Conservation (phyloP, 352 stramenopile species). For the Thraustochytrium sp. region DNA sequence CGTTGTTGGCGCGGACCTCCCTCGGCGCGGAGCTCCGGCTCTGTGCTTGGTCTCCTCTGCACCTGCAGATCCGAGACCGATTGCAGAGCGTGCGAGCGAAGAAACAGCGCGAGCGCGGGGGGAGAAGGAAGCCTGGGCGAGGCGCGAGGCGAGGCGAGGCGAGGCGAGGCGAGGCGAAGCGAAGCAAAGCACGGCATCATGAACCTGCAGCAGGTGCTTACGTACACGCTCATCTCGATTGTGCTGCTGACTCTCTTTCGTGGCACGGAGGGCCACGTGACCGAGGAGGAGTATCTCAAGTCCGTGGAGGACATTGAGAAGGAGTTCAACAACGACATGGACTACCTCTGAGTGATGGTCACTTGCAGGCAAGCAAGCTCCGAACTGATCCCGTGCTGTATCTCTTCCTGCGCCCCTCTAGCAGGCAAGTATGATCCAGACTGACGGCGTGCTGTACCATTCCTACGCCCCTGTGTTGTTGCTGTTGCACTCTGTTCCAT, state of each 20-base stretch:
- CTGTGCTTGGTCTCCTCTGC: background rate
- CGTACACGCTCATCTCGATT: background rate
- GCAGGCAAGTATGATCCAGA: background rate
- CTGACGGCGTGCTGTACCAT: background rate
- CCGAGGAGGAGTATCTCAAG: constrained; percentile 6
- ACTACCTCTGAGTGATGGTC: constrained; percentile 4
- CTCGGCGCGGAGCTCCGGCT: too few relatives aligned
- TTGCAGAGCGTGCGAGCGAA: background rate
- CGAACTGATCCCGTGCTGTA: too few relatives aligned
- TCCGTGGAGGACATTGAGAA: background rate
- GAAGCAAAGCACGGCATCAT: background rate
- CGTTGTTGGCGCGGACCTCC: too few relatives aligned
- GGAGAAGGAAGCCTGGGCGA: background rate
- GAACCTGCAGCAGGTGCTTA: constrained; percentile 13
- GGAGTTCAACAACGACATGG: constrained; percentile 24
- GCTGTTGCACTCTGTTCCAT: too few relatives aligned
- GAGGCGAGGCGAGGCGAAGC: background rate
- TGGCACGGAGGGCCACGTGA: background rate
- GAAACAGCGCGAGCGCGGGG: background rate
- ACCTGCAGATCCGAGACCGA: background rate
- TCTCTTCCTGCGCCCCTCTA: too few relatives aligned
- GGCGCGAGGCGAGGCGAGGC: too few relatives aligned
- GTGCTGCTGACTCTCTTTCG: background rate
- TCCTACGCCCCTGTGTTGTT: too few relatives aligned
- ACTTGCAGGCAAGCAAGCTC: too few relatives aligned